Evolutionary conservation across 129 eudicot genomes (phyloP).

Genomic region (Tanacetum coccineum): DNA sequence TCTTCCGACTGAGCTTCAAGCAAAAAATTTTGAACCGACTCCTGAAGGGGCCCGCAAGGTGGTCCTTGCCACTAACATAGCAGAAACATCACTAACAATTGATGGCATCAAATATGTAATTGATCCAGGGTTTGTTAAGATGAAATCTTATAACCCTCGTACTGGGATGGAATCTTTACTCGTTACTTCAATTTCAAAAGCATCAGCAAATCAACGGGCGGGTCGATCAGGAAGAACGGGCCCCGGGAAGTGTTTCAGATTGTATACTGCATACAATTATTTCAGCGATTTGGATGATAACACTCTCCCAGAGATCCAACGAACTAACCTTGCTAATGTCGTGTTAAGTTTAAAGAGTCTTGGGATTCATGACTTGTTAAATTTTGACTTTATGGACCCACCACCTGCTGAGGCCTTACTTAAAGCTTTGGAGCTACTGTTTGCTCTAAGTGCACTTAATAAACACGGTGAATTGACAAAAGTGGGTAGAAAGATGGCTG

Average conservation of each 20-base stretch:
- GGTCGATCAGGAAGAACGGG: constrained; percentile 99
- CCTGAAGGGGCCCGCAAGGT: constrained; percentile 97
- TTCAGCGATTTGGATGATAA: constrained; percentile 83
- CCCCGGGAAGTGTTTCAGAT: constrained; percentile 79
- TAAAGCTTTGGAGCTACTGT: constrained; percentile 81
- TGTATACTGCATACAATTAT: constrained; percentile 80
- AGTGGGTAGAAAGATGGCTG: constrained; percentile 95
- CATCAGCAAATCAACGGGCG: constrained; percentile 94
- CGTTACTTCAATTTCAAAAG: constrained; percentile 84
- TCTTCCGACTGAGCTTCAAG: constrained; percentile 89
- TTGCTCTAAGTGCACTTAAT: constrained; percentile 90
- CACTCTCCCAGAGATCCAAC: constrained; percentile 89
- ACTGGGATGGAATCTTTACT: constrained; percentile 95
- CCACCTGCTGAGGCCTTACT: constrained; percentile 92
- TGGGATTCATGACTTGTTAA: constrained; percentile 79
- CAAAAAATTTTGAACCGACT: constrained; percentile 90
- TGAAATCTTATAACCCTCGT: constrained; percentile 95
- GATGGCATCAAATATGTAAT: constrained; percentile 94
- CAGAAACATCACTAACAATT: constrained; percentile 88
- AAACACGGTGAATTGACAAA: constrained; percentile 91
- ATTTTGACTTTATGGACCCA: constrained; percentile 97
- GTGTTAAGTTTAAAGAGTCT: constrained; percentile 85
- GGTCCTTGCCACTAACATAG: constrained; percentile 92
- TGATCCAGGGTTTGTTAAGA: constrained; percentile 87
- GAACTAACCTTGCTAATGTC: constrained; percentile 94